Evolutionary conservation across 169 alveolate genomes (phyloP).

Genomic region (Plasmodium malariae): DNA sequence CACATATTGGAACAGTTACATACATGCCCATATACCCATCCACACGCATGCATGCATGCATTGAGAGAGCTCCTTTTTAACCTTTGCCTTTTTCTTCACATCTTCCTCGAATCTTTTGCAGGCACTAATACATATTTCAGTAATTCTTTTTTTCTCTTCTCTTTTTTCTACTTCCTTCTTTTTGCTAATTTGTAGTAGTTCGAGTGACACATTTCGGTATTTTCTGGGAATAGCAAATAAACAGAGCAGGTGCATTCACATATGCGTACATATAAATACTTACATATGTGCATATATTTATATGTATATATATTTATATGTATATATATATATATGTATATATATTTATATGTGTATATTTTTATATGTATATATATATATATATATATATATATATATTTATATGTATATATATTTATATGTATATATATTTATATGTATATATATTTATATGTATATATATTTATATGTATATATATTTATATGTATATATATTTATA

Average conservation of each 20-base stretch:
- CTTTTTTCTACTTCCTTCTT: slow-evolving; percentile 55
- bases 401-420: not conserved
- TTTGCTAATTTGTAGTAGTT: slow-evolving; percentile 54
- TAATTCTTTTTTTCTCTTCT: slow-evolving; percentile 29
- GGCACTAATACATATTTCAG: slow-evolving; percentile 65
- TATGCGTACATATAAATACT: not conserved
- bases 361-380: too few species aligned
- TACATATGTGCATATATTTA: not conserved
- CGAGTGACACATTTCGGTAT: slow-evolving; percentile 51
- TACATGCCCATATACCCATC: not conserved
- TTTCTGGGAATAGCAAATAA: slow-evolving; percentile 13
- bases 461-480: not conserved
- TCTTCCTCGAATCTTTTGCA: slow-evolving; percentile 54
- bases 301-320: not conserved
- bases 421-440: not conserved
- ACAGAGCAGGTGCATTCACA: not conserved
- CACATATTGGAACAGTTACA: not conserved
- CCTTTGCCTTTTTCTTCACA: slow-evolving; percentile 59
- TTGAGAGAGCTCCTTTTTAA: not conserved
- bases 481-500: not conserved
- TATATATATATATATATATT: too few species aligned
- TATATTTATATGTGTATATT: not conserved
- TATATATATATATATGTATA: not conserved
- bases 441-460: slow-evolving; percentile 4
- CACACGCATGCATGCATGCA: not conserved